Evolutionary conservation across 352 stramenopile genomes (phyloP).

Genomic region (Phytopythium aichiense): DNA sequence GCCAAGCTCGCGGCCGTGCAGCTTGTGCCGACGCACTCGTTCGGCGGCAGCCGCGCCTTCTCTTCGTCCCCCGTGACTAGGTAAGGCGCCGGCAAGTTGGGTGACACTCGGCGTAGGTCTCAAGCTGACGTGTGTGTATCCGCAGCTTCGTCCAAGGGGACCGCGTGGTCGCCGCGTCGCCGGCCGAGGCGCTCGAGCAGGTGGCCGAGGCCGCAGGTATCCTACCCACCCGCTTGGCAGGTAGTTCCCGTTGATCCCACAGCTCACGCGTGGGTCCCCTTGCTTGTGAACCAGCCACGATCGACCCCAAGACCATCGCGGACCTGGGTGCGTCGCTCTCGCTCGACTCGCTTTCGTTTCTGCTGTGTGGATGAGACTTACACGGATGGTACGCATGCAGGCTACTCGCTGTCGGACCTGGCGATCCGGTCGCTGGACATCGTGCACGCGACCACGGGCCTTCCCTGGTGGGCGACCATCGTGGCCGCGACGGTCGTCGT

Average conservation of each 20-base stretch:
- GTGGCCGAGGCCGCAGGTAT: constrained; percentile 36
- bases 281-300: constrained; percentile 19
- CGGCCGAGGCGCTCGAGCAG: constrained; percentile 39
- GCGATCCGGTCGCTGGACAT: constrained; percentile 70
- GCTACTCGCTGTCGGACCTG: constrained; percentile 67
- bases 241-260: neutral
- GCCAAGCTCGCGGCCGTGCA: constrained; percentile 42
- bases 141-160: constrained; percentile 39
- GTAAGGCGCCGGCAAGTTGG: constrained; percentile 19
- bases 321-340: constrained; percentile 33
- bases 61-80: constrained; percentile 45
- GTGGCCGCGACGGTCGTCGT: constrained; percentile 76
- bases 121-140: neutral
- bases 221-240: neutral
- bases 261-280: neutral
- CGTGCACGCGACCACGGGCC: constrained; percentile 72
- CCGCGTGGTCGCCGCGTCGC: constrained; percentile 36
- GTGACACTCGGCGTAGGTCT: neutral
- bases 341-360: neutral
- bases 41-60: constrained; percentile 47
- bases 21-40: constrained; percentile 35
- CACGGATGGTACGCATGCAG: neutral
- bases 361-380: neutral
- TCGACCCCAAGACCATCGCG: constrained; percentile 49
- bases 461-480: constrained; percentile 88